A percentile compares a stretch with the other conserved stretches of the same genome.
Conservation (phyloP, 2,329 filamentous ascomycete genomes). For the Ceratocystiopsis sp. region DNA sequence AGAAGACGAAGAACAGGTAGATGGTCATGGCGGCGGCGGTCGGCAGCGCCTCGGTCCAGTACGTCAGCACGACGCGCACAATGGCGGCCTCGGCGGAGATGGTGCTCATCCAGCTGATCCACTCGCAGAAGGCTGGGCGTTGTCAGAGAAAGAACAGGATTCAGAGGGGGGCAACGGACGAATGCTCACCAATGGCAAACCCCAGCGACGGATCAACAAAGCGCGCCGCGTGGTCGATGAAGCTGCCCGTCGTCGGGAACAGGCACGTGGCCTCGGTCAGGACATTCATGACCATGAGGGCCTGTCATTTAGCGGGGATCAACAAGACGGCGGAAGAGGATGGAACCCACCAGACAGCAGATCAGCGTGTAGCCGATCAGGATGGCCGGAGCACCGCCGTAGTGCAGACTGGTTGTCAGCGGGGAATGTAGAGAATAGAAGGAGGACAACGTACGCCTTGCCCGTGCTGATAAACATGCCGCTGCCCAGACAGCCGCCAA, state of each 20-base stretch:
- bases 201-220: constrained; percentile 91
- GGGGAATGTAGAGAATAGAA: too few species aligned
- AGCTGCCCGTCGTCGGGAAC: constrained; percentile 82
- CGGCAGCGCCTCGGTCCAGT: constrained; percentile 51
- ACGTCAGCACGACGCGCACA: constrained; percentile 67
- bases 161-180: constrained; percentile 46
- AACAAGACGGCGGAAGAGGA: too few species aligned
- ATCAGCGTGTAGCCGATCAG: constrained; percentile 65
- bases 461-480: constrained; percentile 80
- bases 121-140: constrained; percentile 39
- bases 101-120: constrained; percentile 71
- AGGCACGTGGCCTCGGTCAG: constrained; percentile 81
- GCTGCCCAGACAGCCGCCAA: constrained; percentile 80
- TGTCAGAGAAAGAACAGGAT: too few species aligned
- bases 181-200: constrained; percentile 88
- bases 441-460: too few species aligned
- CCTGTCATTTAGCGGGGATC: too few species aligned
- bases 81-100: constrained; percentile 76
- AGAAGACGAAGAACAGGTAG: constrained; percentile 58
- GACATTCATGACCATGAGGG: constrained; percentile 53
- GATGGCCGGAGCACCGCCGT: constrained; percentile 62
- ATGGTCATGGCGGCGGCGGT: constrained; percentile 53
- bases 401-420: too few species aligned
- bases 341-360: constrained; percentile 71
- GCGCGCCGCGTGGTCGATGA: constrained; percentile 78